Percentiles rank a stretch among this genome's conserved stretches.
Evolutionary conservation across 1,284 basidiomycete genomes (phyloP).

Genomic region (Cutaneotrichosporon sp.): DNA sequence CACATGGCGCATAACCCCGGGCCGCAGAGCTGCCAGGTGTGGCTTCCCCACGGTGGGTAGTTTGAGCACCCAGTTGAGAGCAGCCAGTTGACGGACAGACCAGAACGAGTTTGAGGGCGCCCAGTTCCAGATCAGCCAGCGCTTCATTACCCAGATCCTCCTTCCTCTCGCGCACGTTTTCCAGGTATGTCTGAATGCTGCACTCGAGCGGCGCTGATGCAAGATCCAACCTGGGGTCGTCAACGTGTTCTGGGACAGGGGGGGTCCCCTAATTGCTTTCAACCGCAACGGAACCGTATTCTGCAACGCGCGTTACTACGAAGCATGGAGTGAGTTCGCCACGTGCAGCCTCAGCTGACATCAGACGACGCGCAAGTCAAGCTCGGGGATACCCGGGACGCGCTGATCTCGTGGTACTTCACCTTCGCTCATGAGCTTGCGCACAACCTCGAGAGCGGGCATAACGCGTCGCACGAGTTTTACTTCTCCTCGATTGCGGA

Average conservation of each 20-base stretch:
- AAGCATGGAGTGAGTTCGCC: slow-evolving; percentile 78
- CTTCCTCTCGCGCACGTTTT: slow-evolving; percentile 38
- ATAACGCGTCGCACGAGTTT: slow-evolving; percentile 68
- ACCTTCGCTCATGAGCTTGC: slow-evolving; percentile 68
- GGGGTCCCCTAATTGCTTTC: slow-evolving; percentile 84
- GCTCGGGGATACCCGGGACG: slow-evolving; percentile 32
- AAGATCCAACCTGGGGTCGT: slow-evolving; percentile 57
- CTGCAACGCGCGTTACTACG: slow-evolving; percentile 80
- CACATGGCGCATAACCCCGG: slow-evolving; percentile 15
- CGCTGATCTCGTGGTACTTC: slow-evolving; percentile 82
- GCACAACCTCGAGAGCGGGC: slow-evolving; percentile 44
- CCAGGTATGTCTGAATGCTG: slow-evolving; percentile 26
- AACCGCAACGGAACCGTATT: slow-evolving; percentile 86
- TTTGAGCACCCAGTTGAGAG: background rate
- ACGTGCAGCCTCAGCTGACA: slow-evolving; percentile 57
- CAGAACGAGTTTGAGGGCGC: slow-evolving; percentile 20
- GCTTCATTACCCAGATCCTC: slow-evolving; percentile 65
- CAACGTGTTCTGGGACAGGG: slow-evolving; percentile 79
- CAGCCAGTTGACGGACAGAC: slow-evolving; percentile 9
- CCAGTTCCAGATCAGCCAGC: slow-evolving; percentile 34
- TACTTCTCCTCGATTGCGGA: slow-evolving; percentile 90
- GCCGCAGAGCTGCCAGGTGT: slow-evolving; percentile 53
- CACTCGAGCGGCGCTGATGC: background rate
- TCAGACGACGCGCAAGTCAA: slow-evolving; percentile 45
- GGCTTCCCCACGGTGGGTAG: slow-evolving; percentile 59